phyloP scores from a whole-genome alignment of 495 filamentous ascomycete species.

The Entonaema liquescens region DNA sequence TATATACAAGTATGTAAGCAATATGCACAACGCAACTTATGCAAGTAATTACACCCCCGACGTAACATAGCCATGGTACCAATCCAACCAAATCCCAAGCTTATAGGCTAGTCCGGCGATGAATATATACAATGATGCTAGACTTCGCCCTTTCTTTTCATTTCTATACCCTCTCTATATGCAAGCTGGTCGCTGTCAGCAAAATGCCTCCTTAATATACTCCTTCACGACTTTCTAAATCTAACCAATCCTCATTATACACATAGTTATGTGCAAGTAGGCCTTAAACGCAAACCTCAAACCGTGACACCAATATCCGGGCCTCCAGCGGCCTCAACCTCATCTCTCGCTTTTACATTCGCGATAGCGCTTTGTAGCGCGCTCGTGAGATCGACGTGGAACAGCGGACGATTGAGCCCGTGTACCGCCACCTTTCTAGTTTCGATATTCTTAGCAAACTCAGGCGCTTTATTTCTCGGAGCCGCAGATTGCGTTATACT shows the following conservation, averaged over 20 bases:
- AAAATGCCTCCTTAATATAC: not conserved
- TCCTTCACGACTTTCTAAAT: not conserved
- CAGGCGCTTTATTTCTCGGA: conserved; percentile 31
- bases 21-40: not conserved
- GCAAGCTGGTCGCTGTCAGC: not conserved
- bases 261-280: not conserved
- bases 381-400: conserved; percentile 93
- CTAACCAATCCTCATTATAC: not conserved
- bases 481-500: conserved; percentile 38
- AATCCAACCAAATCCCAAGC: not conserved
- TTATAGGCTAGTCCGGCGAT: not conserved
- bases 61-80: not conserved
- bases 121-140: not conserved
- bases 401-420: conserved; percentile 87
- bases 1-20: conserved; percentile 3
- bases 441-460: conserved; percentile 14
- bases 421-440: conserved; percentile 69
- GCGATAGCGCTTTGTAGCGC: conserved; percentile 88
- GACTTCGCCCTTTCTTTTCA: not conserved
- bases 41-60: too few relatives aligned
- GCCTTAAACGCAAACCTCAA: conserved; percentile 11
- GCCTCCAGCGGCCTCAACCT: conserved; percentile 40
- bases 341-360: conserved; percentile 68
- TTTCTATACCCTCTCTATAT: not conserved
- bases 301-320: conserved; percentile 28